phyloP scores from a whole-genome alignment of 2,329 filamentous ascomycete genomes.

The Scleromitrula shiraiana region DNA sequence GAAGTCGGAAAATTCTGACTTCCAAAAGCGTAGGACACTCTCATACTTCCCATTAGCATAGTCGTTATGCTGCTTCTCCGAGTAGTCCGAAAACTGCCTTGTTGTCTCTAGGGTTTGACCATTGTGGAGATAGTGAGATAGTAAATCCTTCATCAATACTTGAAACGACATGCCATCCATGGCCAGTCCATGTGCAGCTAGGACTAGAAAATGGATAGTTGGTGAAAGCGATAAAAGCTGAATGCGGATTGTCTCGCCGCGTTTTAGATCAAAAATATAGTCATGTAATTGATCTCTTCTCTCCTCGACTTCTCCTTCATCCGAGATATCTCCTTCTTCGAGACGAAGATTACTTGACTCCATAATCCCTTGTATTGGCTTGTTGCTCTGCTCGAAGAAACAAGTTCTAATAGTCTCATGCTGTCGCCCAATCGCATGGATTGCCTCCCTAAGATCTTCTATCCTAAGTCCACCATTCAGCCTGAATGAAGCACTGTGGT shows the following conservation, averaged over 20 bases:
- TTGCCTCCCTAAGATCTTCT: constrained; percentile 15
- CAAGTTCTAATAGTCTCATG: constrained; percentile 26
- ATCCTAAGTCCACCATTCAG: constrained; percentile 20
- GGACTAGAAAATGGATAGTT: constrained; percentile 33
- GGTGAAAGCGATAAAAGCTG: constrained; percentile 30
- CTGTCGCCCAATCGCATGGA: constrained; percentile 14
- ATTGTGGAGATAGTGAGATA: neutral
- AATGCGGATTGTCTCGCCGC: constrained; percentile 16
- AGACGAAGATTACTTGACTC: neutral
- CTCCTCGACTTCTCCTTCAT: neutral
- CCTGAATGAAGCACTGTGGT: constrained; percentile 16
- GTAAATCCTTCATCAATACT: constrained; percentile 30
- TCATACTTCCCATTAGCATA: constrained; percentile 26
- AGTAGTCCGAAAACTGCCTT: constrained; percentile 33
- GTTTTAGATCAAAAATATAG: neutral
- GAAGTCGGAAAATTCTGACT: constrained; percentile 16
- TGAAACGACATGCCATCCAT: constrained; percentile 41
- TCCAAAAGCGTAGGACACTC: constrained; percentile 32
- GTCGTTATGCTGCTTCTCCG: constrained; percentile 27
- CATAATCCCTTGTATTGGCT: constrained; percentile 10
- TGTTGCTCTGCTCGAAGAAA: constrained; percentile 15
- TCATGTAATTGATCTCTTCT: neutral
- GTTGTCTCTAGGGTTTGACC: neutral
- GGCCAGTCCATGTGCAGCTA: constrained; percentile 41
- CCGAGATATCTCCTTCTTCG: neutral